Evolutionary conservation across 768 basidiomycete species (phyloP).

Genomic region (Strobilomyces dryophilus): DNA sequence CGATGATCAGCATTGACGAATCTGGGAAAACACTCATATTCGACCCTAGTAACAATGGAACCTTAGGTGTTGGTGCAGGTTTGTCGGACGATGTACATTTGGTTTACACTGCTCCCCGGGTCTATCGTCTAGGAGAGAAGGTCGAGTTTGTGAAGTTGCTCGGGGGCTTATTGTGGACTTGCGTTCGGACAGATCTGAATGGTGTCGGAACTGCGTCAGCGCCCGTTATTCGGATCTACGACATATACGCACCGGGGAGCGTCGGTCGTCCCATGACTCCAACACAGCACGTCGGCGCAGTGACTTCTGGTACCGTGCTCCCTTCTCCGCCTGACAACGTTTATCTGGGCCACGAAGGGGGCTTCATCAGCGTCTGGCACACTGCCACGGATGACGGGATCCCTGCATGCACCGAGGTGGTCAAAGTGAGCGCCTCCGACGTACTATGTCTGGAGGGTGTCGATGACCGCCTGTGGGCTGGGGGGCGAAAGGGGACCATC

Average conservation of each 20-base stretch:
- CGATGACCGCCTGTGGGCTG: constrained; percentile 81
- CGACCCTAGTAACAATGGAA: constrained; percentile 37
- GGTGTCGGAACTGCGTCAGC: constrained; percentile 42
- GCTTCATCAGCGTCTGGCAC: constrained; percentile 81
- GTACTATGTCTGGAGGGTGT: constrained; percentile 84
- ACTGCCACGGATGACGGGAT: constrained; percentile 49
- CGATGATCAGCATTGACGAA: constrained; percentile 84
- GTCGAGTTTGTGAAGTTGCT: constrained; percentile 75
- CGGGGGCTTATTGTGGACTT: constrained; percentile 81
- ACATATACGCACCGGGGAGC: constrained; percentile 59
- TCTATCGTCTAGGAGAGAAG: constrained; percentile 73
- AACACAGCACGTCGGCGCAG: constrained; percentile 71
- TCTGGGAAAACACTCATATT: constrained; percentile 80
- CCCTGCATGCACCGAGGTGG: constrained; percentile 65
- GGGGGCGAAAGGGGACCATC: constrained; percentile 77
- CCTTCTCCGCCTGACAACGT: constrained; percentile 62
- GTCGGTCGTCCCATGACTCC: constrained; percentile 54
- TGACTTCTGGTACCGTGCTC: constrained; percentile 76
- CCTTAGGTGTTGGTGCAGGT: constrained; percentile 15
- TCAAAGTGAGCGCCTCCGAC: constrained; percentile 79
- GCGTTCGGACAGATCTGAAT: constrained; percentile 50
- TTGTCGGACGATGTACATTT: constrained; percentile 42
- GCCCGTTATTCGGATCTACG: constrained; percentile 80
- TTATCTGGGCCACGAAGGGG: constrained; percentile 91
- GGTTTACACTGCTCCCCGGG: constrained; percentile 46